phyloP scores from a whole-genome alignment of 352 stramenopile genomes.

The Saprolegnia parasitica region DNA sequence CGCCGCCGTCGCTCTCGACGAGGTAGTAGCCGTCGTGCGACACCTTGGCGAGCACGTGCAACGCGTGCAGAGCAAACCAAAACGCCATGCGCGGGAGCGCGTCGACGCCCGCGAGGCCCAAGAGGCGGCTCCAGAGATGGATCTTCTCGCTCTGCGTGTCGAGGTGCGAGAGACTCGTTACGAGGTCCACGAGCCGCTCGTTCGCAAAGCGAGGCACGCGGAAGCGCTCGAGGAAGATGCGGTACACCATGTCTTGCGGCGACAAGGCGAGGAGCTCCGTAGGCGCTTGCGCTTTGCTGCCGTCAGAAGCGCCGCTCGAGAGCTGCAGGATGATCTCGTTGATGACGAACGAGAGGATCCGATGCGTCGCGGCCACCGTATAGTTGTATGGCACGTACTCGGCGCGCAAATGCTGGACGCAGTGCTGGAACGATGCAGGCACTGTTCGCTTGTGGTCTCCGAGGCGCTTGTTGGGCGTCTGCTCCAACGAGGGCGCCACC shows the following conservation, averaged over 20 bases:
- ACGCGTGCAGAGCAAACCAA: conserved; percentile 50
- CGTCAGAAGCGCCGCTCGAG: conserved; percentile 34
- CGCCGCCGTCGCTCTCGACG: conserved; percentile 44
- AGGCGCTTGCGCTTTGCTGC: background rate
- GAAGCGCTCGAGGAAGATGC: conserved; percentile 50
- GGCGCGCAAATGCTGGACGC: conserved; percentile 33
- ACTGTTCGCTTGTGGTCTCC: conserved; percentile 40
- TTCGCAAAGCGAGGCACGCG: conserved; percentile 38
- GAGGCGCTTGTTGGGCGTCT: conserved; percentile 28
- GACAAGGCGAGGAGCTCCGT: background rate
- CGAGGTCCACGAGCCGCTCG: conserved; percentile 41
- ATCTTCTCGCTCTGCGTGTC: conserved; percentile 61
- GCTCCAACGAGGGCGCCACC: background rate
- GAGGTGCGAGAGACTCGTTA: conserved; percentile 41
- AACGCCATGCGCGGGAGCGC: conserved; percentile 39
- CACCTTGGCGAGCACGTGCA: conserved; percentile 43
- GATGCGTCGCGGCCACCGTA: conserved; percentile 37
- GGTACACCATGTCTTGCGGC: conserved; percentile 38
- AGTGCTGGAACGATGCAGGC: conserved; percentile 34
- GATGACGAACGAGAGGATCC: conserved; percentile 45
- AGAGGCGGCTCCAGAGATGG: conserved; percentile 42
- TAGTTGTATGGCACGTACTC: conserved; percentile 44
- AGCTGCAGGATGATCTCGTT: conserved; percentile 47
- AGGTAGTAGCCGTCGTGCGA: conserved; percentile 45
- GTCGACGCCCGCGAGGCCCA: conserved; percentile 40